Evolutionary conservation across 495 filamentous ascomycete genomes (phyloP), one percentile per base, ranked within the genome.

Genomic region (Aspergillus cristatus): DNA sequence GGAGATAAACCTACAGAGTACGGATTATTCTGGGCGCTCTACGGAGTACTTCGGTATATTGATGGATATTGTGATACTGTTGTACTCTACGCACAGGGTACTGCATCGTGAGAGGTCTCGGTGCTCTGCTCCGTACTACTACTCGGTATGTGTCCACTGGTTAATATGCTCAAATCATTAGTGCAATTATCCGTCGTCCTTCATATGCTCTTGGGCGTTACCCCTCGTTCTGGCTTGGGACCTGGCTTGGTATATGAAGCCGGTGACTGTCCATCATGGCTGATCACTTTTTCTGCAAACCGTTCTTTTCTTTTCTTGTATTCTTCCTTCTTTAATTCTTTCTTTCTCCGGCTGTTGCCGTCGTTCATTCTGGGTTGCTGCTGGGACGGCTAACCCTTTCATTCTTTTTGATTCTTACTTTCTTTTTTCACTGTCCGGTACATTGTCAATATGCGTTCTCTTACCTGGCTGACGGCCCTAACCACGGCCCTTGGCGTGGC

Each of bases 91-190:
- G n/a, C n/a, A n/a, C n/a, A n/a, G n/a, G n/a, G n/a, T n/a, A n/a
- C n/a, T n/a, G n/a, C n/a, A n/a, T n/a, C n/a, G n/a, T n/a, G n/a
- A n/a, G n/a, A n/a, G n/a, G n/a, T n/a, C n/a, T n/a, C n/a, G n/a
- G n/a, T n/a, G n/a, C n/a, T n/a, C n/a, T n/a, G n/a, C n/a, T n/a
- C n/a, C n/a, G n/a, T n/a, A n/a, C n/a, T n/a, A n/a, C n/a, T n/a
- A n/a, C 4, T 24, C 8, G 20, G 20, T 24, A 24, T 13, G 24
- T 38, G 31, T n/a, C 45, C 46, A 44, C 37, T 26, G 14, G 28
- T 44, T 37, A 43, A 48, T 48, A 14, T 48, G 34, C 29, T 24
- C 30, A 40, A 40, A 20, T 36, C 45, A 40, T 44, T 43, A 44
- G 46, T 14, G 25, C 40, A 22, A 32, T n/a, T 18, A 33, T 31